Evolutionary conservation across 331 rosid genomes (phyloP).

Genomic region (Ulmus americana): DNA sequence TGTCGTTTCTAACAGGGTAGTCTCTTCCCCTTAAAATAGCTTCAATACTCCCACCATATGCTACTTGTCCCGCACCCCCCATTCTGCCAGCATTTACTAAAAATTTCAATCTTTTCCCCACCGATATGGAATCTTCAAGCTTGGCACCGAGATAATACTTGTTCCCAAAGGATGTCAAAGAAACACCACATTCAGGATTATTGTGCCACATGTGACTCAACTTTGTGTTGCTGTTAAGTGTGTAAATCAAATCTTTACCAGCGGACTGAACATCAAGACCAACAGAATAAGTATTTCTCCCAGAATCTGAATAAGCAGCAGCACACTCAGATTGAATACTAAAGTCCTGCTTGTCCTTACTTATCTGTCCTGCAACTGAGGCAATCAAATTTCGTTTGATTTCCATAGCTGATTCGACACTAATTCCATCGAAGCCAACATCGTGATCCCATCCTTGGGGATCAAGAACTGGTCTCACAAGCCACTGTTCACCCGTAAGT

Average conservation of each 20-base stretch:
- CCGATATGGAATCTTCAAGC: slow-evolving; percentile 67
- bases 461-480: slow-evolving; percentile 89
- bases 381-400: slow-evolving; percentile 47
- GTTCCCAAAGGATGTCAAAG: slow-evolving; percentile 65
- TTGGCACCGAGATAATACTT: slow-evolving; percentile 70
- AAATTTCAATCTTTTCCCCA: slow-evolving; percentile 80
- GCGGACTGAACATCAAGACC: slow-evolving; percentile 86
- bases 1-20: slow-evolving; percentile 74
- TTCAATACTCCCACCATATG: slow-evolving; percentile 76
- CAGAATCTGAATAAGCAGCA: slow-evolving; percentile 57
- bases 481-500: slow-evolving; percentile 57
- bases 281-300: slow-evolving; percentile 49
- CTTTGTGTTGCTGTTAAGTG: slow-evolving; percentile 59
- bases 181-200: slow-evolving; percentile 63
- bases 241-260: slow-evolving; percentile 57
- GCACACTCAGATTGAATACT: slow-evolving; percentile 76
- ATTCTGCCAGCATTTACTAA: slow-evolving; percentile 59
- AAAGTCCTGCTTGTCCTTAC: slow-evolving; percentile 68
- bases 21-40: slow-evolving; percentile 69
- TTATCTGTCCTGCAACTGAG: slow-evolving; percentile 73
- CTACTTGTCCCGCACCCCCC: slow-evolving; percentile 64
- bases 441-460: slow-evolving; percentile 99
- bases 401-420: slow-evolving; percentile 60
- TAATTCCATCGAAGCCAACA: slow-evolving; percentile 80
- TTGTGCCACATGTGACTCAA: slow-evolving; percentile 55